Evolutionary conservation across 805 yeast species (phyloP), one percentile per base, ranked within the genome.

Genomic region (Wickerhamiella allomyrinae): DNA sequence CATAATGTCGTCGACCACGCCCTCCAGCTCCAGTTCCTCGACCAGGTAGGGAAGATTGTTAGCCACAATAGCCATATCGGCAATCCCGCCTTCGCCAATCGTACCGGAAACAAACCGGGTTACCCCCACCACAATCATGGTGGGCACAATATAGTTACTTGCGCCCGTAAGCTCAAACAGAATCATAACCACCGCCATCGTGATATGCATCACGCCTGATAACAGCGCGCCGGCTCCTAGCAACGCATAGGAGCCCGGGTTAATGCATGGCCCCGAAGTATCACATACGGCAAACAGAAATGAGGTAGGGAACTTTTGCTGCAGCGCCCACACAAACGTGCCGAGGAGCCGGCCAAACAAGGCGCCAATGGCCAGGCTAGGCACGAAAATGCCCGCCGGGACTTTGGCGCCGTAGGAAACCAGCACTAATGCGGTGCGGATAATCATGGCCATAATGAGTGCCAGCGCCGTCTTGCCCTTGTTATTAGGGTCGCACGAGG

Each of bases 101-200:
- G 63, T 67, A 45, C 82, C 91, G 50, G 76, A 74, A n/a, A 91
- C 76, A 29, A 76, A 62, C 53, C 83, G 83, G 2, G 97, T 87
- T 8, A 79, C 73, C 1, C 94, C 89, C 2, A 91, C 94, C 0
- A 85, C 93, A 41, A 91, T 80, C 98, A 91, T 91, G 0, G 94
- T 83, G 2, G 99, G 99, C 10, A 93, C 71, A 46, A 91, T 82
- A 57, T 84, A 91, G 39, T 80, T 74, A 42, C 87, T 66, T 1
- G 98, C 98, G 24, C 98, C 99, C 0, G 99, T 91, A 42, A 91
- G 64, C 61, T 91, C 97, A 61, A 87, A 83, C 94, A 91, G 86
- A 34, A 93, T 80, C 13, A 91, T 83, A 2, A 87, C 97, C 17
- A 89, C 96, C 0, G 97, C 79, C 8, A 91, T 78, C 0, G 95